These are phyloP conservation scores for Anaeramoeba flamelloides DNA, from an alignment of 78 protist genomes.

Conservation along the genomic window DNA sequence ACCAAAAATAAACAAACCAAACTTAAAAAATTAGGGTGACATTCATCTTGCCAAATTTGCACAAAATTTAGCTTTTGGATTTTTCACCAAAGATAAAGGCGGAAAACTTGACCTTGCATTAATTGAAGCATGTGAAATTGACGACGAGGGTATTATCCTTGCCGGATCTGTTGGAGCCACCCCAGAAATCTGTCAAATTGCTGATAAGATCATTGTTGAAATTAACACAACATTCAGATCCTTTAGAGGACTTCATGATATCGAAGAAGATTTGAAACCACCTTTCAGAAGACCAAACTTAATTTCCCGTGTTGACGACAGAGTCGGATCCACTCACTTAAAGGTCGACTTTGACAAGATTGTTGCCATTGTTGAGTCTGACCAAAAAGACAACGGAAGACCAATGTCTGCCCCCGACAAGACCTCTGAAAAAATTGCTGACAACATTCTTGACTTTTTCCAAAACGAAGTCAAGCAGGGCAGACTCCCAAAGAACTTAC, in stretches of 20 bases:
- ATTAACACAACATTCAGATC: constrained; percentile 46
- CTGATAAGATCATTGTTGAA: constrained; percentile 44
- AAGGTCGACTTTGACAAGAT: constrained; percentile 11
- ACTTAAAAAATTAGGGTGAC: no score
- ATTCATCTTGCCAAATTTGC: no score
- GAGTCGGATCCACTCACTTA: constrained; percentile 5
- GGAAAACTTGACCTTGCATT: constrained; percentile 48
- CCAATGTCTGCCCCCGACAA: constrained; percentile 7
- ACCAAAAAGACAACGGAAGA: constrained; percentile 4
- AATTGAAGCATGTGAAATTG: constrained; percentile 49
- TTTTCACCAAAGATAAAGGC: no score
- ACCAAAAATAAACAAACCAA: no score
- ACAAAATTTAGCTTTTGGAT: no score
- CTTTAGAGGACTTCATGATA: constrained; percentile 43
- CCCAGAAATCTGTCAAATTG: constrained; percentile 31
- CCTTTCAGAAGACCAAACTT: constrained; percentile 8
- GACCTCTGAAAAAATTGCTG: constrained; percentile 6
- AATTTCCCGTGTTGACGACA: constrained; percentile 11
- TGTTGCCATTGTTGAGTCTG: constrained; percentile 11
- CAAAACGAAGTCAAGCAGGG: neutral
- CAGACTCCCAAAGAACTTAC: constrained; percentile 9
- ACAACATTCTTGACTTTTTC: constrained; percentile 13
- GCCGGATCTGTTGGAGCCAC: constrained; percentile 42
- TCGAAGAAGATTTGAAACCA: constrained; percentile 13
- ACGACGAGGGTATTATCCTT: constrained; percentile 45